Percentiles rank a stretch among this genome's conserved stretches.
phyloP scores from a whole-genome alignment of 2,329 filamentous ascomycete species.

The Fusarium aywerte region DNA sequence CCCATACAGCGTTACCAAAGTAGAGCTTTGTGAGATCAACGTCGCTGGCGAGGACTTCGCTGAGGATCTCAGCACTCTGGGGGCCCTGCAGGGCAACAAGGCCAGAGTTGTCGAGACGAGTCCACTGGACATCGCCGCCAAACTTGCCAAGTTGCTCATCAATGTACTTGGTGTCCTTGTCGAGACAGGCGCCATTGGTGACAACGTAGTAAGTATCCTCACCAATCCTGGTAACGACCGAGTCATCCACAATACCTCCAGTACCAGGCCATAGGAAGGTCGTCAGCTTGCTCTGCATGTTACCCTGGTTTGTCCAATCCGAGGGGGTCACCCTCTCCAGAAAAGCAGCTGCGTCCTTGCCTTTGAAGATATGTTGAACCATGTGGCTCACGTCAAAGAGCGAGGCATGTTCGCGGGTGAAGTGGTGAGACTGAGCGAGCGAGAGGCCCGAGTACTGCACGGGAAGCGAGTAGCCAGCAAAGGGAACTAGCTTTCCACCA shows the following conservation, averaged over 20 bases:
- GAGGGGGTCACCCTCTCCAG: slow-evolving; percentile 87
- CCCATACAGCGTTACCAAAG: slow-evolving; percentile 80
- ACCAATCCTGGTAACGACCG: slow-evolving; percentile 84
- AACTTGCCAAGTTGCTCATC: slow-evolving; percentile 71
- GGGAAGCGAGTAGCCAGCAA: slow-evolving; percentile 92
- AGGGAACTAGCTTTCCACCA: slow-evolving; percentile 96
- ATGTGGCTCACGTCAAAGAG: slow-evolving; percentile 98
- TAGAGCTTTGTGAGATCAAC: slow-evolving; percentile 74
- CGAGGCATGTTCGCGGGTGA: slow-evolving; percentile 87
- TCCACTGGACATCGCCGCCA: slow-evolving; percentile 70
- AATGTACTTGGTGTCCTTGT: slow-evolving; percentile 87
- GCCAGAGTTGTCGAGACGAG: slow-evolving; percentile 76
- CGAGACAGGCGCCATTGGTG: slow-evolving; percentile 90
- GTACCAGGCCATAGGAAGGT: slow-evolving; percentile 80
- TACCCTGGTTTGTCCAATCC: slow-evolving; percentile 70
- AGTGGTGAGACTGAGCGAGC: slow-evolving; percentile 86
- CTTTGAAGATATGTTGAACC: slow-evolving; percentile 88
- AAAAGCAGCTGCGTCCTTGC: slow-evolving; percentile 82
- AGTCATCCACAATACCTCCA: slow-evolving; percentile 95
- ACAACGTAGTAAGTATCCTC: slow-evolving; percentile 88
- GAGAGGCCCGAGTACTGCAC: slow-evolving; percentile 84
- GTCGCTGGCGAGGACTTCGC: slow-evolving; percentile 66
- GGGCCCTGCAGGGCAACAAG: slow-evolving; percentile 93
- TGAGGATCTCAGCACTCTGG: slow-evolving; percentile 75
- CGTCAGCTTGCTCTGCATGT: slow-evolving; percentile 83